Base-by-base conservation (phyloP, 768 basidiomycete genomes). In the Boletus pseudo-olivaceus region DNA sequence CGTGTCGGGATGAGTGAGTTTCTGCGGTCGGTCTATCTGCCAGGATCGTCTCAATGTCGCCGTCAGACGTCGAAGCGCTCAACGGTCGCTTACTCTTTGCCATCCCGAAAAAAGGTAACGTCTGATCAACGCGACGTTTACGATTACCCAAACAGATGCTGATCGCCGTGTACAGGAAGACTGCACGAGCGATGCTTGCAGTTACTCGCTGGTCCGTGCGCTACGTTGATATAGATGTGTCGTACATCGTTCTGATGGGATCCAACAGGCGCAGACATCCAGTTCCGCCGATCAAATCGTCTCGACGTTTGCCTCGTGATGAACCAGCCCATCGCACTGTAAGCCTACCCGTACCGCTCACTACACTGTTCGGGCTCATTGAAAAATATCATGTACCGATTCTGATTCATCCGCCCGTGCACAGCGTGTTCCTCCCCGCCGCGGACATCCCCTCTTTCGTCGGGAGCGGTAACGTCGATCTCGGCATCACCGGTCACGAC, bases 401-500 rank as follows among this genome's bases (percentile, higher is more conserved):
- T 14, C 33, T 26, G 23, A 27, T 5, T 2, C 30, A 10, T 26
- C 34, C 12, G 34, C 8, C 26, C 23, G 11, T n/a, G n/a, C 30
- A 14, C 69, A 98, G 96, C 7, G 88, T 99, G 23, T 98, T 99
- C 74, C 87, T 98, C 23, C 95, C 97, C 23, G 97, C 97, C 1
- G 79, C 89, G 6, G 97, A 99, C 66, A 99, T 99, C 59, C 95
- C 97, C 10, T 96, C 94, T 29, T 99, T 98, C 72, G 97, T 99
- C 42, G 97, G 94, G 40, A 94, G 96, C 69, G 97, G 97, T 46
- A 89, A 94, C 66, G 90, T 99, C 65, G 91, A 98, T 63, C 79
- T 99, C 41, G 97, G 97, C 7, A 97, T 99, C 63, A 98, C 97
- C 9, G 97, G 97, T 5, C 94, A 98, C 73, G 97, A 99, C 75